Evolutionary conservation across 75 land plant species (phyloP).

Genomic region (Cryptomeria japonica): DNA sequence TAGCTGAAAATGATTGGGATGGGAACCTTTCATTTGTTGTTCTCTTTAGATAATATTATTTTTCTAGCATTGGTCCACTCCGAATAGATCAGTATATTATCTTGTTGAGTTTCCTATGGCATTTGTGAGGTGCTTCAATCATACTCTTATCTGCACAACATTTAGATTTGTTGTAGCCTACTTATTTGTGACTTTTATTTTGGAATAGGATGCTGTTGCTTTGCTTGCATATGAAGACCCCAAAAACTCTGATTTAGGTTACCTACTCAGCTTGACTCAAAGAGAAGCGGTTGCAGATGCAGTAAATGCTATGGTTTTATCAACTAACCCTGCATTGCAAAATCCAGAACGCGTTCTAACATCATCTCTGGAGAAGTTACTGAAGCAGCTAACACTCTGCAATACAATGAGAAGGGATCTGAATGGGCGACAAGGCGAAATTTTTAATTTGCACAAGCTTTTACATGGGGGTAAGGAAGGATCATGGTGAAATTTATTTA

Average conservation of each 20-base stretch:
- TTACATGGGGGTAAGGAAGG: conserved; percentile 55
- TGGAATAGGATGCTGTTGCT: conserved; percentile 70
- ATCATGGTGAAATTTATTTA: neutral
- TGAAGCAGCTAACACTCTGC: conserved; percentile 82
- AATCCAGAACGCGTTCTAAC: conserved; percentile 34
- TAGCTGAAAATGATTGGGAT: neutral
- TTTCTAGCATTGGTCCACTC: neutral
- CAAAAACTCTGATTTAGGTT: conserved; percentile 60
- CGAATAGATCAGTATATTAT: conserved; percentile 4
- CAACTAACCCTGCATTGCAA: conserved; percentile 59
- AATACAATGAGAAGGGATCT: conserved; percentile 54
- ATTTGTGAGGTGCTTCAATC: neutral
- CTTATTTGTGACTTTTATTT: conserved; percentile 3
- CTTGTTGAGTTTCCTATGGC: neutral
- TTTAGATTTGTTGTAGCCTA: neutral
- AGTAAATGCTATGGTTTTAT: conserved; percentile 69
- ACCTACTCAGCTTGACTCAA: conserved; percentile 64
- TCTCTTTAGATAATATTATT: neutral
- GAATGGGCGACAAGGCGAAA: conserved; percentile 89
- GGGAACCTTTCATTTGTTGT: neutral
- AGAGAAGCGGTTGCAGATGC: conserved; percentile 87
- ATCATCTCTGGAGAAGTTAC: conserved; percentile 72
- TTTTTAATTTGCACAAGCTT: conserved; percentile 68
- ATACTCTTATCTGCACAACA: neutral
- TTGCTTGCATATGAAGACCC: conserved; percentile 92